Conservation (phyloP, 2,329 filamentous ascomycete genomes). For the Talaromyces sp. region DNA sequence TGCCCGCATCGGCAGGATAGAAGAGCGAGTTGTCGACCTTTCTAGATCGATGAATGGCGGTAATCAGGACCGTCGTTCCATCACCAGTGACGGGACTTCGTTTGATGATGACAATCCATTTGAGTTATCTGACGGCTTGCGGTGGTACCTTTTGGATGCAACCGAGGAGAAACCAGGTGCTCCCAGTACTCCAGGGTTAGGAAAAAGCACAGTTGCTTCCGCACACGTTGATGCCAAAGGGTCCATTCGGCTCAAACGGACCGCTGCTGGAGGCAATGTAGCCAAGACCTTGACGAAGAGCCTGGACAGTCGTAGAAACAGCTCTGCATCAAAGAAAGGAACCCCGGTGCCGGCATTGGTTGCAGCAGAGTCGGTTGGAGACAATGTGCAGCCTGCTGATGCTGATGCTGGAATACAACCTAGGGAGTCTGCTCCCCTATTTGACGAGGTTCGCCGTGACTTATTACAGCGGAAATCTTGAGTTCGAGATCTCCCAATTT, state of each 20-base stretch:
- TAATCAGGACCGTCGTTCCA: conserved; percentile 53
- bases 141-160: conserved; percentile 95
- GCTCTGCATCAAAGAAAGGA: conserved; percentile 78
- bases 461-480: conserved; percentile 43
- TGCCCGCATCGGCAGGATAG: conserved; percentile 83
- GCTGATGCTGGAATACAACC: conserved; percentile 35
- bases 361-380: conserved; percentile 35
- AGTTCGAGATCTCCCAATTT: conserved; percentile 22
- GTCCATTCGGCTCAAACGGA: conserved; percentile 52
- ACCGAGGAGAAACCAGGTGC: conserved; percentile 88
- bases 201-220: conserved; percentile 86
- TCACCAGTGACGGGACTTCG: conserved; percentile 55
- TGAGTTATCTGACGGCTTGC: conserved; percentile 86
- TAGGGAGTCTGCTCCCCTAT: conserved; percentile 42
- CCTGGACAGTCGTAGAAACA: conserved; percentile 86
- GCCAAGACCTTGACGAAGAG: conserved; percentile 81
- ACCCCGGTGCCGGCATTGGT: conserved; percentile 32
- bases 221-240: conserved; percentile 85
- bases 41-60: conserved; percentile 68
- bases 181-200: conserved; percentile 86
- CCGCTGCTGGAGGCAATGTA: conserved; percentile 66
- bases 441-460: conserved; percentile 52
- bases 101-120: conserved; percentile 94
- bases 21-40: conserved; percentile 90
- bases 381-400: conserved; percentile 38